Evolutionary conservation across 306 rosid species (phyloP), one percentile per base, ranked within the genome.

Genomic region (Oxytropis ochrocephala): DNA sequence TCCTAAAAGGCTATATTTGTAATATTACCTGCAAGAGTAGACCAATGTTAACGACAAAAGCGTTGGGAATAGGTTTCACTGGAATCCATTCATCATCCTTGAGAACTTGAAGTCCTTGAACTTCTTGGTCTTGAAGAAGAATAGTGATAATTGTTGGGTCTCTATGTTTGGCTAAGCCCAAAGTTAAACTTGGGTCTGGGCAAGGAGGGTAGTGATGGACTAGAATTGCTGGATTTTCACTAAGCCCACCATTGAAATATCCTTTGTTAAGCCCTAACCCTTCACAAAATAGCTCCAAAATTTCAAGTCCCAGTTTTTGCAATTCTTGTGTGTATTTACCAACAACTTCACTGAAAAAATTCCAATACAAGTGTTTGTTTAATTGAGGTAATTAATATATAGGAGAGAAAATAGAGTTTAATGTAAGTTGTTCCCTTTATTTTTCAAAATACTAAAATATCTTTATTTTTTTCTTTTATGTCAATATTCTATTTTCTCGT

Each of bases 141-240:
- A 91, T 69, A 48, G 97, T 91, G 39, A 88, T 79, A 8, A 88
- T 51, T 13, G 65, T 49, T 11, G 93, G 93, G 59, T 88, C 96
- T 2, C 84, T 30, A 74, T 88, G 96, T 36, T 85, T 84, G 7
- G 82, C 72, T 48, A 80, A 0, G 11, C 93, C 97, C 67, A 91
- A 68, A 14, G 97, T 82, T 64, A 91, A 69, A 62, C 86, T 81
- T 43, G 96, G 93, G 7, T 91, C 80, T 5, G 96, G 97, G 41
- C 97, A 91, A 0, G 89, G 84, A 8, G 96, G 96, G 50, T 85
- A 91, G 69, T 91, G 88, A 78, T 91, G 91, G 27, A 9, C 68
- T 35, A 80, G 1, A 10, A 91, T 0, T 5, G 41, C 4, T 44
- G 91, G 91, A 70, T 56, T 74, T 46, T 80, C 80, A 67, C 80